phyloP scores from a whole-genome alignment of 768 basidiomycete genomes.

The Fomitopsis serialis region DNA sequence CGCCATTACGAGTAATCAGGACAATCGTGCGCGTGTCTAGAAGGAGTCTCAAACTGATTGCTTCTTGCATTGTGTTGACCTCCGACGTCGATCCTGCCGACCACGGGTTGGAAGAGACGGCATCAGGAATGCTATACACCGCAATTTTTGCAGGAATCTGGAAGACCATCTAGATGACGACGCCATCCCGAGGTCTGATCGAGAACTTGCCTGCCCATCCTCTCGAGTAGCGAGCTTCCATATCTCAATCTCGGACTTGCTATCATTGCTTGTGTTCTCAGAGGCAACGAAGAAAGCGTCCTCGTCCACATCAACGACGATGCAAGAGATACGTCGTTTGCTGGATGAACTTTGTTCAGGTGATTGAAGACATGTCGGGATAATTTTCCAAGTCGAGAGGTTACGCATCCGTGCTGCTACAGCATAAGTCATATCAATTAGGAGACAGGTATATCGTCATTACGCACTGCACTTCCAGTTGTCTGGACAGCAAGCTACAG shows the following conservation, averaged over 20 bases:
- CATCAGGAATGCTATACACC: constrained; percentile 9
- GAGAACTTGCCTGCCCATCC: constrained; percentile 2
- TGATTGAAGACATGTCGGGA: not conserved
- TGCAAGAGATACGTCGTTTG: constrained; percentile 1
- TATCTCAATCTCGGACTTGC: constrained; percentile 51
- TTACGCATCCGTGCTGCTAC: constrained; percentile 13
- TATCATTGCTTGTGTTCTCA: constrained; percentile 40
- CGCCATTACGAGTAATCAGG: constrained; percentile 70
- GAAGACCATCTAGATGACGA: not conserved
- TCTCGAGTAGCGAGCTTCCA: constrained; percentile 34
- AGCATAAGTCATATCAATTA: no score
- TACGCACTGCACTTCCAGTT: no score
- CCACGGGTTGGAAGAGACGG: constrained; percentile 19
- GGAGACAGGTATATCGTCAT: no score
- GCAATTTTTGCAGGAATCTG: constrained; percentile 11
- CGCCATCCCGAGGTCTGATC: not conserved
- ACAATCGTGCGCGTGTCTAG: constrained; percentile 66
- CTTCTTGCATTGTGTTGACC: constrained; percentile 27
- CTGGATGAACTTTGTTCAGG: constrained; percentile 3
- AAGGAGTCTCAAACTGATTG: constrained; percentile 63
- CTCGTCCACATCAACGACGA: constrained; percentile 61
- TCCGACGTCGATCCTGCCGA: not conserved
- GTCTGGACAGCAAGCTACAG: no score
- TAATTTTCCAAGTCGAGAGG: constrained; percentile 4
- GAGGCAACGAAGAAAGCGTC: constrained; percentile 53